Evolutionary conservation across 306 rosid genomes (phyloP).

Genomic region (Cucurbita ficifolia): DNA sequence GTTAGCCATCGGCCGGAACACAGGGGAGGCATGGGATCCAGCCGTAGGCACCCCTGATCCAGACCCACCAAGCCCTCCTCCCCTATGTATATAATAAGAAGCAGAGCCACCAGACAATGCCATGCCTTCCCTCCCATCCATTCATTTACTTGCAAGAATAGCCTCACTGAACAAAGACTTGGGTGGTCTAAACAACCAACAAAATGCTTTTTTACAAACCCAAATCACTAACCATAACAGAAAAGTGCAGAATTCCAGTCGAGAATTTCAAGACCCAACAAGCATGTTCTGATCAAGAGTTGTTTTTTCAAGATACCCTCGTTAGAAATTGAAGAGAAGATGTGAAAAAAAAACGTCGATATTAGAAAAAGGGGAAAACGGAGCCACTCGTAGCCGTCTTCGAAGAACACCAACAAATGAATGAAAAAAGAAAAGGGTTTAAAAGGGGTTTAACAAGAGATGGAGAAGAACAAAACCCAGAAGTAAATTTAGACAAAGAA

Average conservation of each 20-base stretch:
- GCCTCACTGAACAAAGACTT: conserved; percentile 9
- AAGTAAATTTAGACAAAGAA: background rate
- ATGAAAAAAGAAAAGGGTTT: background rate
- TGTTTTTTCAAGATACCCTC: background rate
- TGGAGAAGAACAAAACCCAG: conserved; percentile 16
- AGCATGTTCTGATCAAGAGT: background rate
- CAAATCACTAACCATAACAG: conserved; percentile 12
- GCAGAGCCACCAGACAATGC: conserved; percentile 71
- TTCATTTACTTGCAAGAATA: conserved; percentile 58
- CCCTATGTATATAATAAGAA: conserved; percentile 76
- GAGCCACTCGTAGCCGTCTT: conserved; percentile 11
- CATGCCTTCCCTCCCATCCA: conserved; percentile 99
- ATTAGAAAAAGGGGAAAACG: background rate
- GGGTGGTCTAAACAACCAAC: background rate
- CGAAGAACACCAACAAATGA: background rate
- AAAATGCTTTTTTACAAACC: background rate
- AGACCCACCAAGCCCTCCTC: conserved; percentile 57
- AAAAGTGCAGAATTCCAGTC: background rate
- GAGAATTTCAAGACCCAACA: background rate
- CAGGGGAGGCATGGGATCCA: conserved; percentile 44
- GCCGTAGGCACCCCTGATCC: conserved; percentile 35
- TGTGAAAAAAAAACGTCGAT: background rate
- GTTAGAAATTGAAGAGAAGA: background rate
- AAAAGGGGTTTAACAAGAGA: conserved; percentile 14
- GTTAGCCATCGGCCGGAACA: conserved; percentile 56